phyloP scores from a whole-genome alignment of 257 asterid genomes.

The Solanum microdontum region DNA sequence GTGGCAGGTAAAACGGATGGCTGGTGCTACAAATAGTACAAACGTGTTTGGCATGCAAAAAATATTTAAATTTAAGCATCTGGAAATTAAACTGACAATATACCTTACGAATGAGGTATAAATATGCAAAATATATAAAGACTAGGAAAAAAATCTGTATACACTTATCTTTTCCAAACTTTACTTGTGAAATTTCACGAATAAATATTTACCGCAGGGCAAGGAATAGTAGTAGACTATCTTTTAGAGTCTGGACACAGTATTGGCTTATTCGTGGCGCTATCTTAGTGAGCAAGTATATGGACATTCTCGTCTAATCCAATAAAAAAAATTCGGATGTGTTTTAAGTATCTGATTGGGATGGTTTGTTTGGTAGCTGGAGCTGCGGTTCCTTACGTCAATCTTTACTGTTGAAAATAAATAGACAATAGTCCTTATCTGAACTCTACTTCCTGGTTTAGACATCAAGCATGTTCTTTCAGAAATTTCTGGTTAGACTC shows the following conservation, averaged over 20 bases:
- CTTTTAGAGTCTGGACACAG: not conserved
- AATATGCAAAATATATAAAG: too few relatives aligned
- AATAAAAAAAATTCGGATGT: not conserved
- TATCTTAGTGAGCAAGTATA: not conserved
- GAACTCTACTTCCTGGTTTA: not conserved
- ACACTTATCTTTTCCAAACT: too few relatives aligned
- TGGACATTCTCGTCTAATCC: not conserved
- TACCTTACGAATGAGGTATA: not conserved
- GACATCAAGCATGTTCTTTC: not conserved
- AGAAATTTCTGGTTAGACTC: not conserved
- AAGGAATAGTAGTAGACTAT: not conserved
- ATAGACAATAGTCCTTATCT: not conserved
- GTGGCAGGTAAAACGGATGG: not conserved
- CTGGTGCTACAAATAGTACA: not conserved
- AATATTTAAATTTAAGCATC: not conserved
- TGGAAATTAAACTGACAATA: not conserved
- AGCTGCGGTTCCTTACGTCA: not conserved
- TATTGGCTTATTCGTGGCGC: not conserved
- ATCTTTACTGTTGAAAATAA: not conserved
- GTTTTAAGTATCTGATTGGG: not conserved
- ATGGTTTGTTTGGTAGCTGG: not conserved
- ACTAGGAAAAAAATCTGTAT: too few relatives aligned
- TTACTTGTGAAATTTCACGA: not conserved
- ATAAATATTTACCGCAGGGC: not conserved
- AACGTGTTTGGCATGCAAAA: not conserved